phyloP scores from a whole-genome alignment of 768 basidiomycete genomes.

The Tricholoma flavovirens region DNA sequence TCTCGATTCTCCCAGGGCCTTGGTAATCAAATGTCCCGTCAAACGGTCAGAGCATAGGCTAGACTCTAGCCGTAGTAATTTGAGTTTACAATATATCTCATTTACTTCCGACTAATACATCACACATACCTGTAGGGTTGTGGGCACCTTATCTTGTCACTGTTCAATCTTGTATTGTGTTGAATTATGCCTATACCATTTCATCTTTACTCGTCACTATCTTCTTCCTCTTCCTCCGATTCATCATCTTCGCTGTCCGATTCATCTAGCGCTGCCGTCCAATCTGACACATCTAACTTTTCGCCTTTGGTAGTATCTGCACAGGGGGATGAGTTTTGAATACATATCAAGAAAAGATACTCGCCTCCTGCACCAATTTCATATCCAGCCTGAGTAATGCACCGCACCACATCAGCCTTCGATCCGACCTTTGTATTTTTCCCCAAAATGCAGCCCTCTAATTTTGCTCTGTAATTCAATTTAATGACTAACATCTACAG shows the following conservation, averaged over 20 bases:
- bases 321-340: neutral
- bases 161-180: neutral
- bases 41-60: conserved; percentile 11
- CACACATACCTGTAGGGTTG: neutral
- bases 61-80: neutral
- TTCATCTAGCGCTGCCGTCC: conserved; percentile 14
- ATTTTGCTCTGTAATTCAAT: conserved; percentile 49
- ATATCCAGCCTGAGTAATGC: conserved; percentile 74
- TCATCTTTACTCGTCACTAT: conserved; percentile 7
- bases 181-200: no score
- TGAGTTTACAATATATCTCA: neutral
- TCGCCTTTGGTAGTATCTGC: conserved; percentile 61
- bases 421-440: conserved; percentile 65
- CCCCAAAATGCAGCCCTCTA: conserved; percentile 74
- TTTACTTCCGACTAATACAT: neutral
- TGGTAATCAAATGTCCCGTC: conserved; percentile 68
- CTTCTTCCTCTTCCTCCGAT: neutral
- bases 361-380: conserved; percentile 62
- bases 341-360: conserved; percentile 5
- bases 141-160: neutral
- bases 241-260: conserved; percentile 1
- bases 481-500: neutral
- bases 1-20: conserved; percentile 80
- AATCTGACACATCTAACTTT: conserved; percentile 18
- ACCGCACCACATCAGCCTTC: conserved; percentile 62